Evolutionary conservation across 306 rosid genomes (phyloP).

Genomic region (Dryas alaskensis): DNA sequence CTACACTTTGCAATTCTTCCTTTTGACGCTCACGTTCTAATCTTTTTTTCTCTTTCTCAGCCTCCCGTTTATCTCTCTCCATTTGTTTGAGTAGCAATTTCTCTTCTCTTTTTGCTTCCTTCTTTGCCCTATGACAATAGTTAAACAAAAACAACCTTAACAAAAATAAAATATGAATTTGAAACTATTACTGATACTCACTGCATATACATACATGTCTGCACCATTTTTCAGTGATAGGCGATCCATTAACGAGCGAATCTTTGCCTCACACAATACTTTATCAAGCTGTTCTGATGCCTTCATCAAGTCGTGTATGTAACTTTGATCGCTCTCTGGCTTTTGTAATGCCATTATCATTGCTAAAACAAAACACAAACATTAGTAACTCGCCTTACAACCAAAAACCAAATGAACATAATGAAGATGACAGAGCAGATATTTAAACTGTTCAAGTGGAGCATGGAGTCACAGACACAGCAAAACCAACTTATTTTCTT

Average conservation of each 20-base stretch:
- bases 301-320: slow-evolving; percentile 41
- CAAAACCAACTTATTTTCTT: not conserved
- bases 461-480: not conserved
- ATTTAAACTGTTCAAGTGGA: not conserved
- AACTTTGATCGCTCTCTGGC: slow-evolving; percentile 43
- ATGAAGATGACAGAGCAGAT: not conserved
- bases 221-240: slow-evolving; percentile 54
- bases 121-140: slow-evolving; percentile 54
- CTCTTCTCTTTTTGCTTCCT: slow-evolving; percentile 62
- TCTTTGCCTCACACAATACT: slow-evolving; percentile 50
- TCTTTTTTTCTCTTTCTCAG: slow-evolving; percentile 63
- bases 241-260: slow-evolving; percentile 51
- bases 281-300: slow-evolving; percentile 63
- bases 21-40: slow-evolving; percentile 42
- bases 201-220: slow-evolving; percentile 49
- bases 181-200: slow-evolving; percentile 17
- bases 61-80: slow-evolving; percentile 61
- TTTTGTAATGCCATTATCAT: slow-evolving; percentile 49
- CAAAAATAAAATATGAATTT: slow-evolving; percentile 3
- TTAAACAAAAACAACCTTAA: not conserved
- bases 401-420: not conserved
- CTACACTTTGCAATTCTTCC: slow-evolving; percentile 54
- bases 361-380: slow-evolving; percentile 44
- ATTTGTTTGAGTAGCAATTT: slow-evolving; percentile 63
- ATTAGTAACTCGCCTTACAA: not conserved